phyloP scores from a whole-genome alignment of 306 rosid species.

The peach (Prunus persica) region Prunus_persica_NCBIv2 NC_034012.1:7440501-7441000 shows the following conservation, averaged over 20 bases:
- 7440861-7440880: too few relatives aligned
- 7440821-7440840: too few relatives aligned
- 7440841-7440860: too few relatives aligned
- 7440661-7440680: not conserved
- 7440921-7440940: too few relatives aligned
- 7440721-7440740: not conserved
- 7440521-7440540: not conserved
- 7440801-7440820: too few relatives aligned
- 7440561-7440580: not conserved
- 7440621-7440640: too few relatives aligned
- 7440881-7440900: too few relatives aligned
- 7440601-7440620: not conserved
- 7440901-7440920: too few relatives aligned
- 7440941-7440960: too few relatives aligned
- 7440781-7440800: not conserved
- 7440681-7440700: not conserved
- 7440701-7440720: not conserved
- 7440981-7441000: too few relatives aligned
- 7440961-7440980: too few relatives aligned
- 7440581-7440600: not conserved
- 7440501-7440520: slow-evolving; percentile 26
- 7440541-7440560: not conserved
- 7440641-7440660: not conserved
- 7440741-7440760: not conserved
- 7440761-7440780: not conserved